These are phyloP conservation scores for Candida bentonensis DNA, from an alignment of 805 yeast species.

Conservation along the genomic window DNA sequence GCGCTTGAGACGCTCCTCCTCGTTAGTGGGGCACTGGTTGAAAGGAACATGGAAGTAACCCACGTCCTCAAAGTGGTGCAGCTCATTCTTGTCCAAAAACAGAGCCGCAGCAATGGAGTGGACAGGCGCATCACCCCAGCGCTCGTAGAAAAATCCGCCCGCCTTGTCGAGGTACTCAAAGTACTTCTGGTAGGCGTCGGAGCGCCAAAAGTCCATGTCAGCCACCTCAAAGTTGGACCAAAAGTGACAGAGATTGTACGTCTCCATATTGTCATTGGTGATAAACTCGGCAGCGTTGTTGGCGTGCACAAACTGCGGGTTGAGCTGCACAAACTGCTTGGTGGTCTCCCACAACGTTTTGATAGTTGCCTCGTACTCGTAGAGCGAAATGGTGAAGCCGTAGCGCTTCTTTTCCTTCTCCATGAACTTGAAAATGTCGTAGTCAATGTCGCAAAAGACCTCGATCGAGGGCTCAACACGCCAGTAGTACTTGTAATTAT, in stretches of 20 bases:
- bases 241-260: constrained; percentile 65
- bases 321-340: constrained; percentile 26
- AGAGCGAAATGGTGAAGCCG: constrained; percentile 51
- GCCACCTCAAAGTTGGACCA: constrained; percentile 70
- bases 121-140: constrained; percentile 74
- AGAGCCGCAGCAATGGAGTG: constrained; percentile 52
- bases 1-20: constrained; percentile 35
- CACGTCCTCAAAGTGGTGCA: constrained; percentile 47
- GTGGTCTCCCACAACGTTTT: constrained; percentile 45
- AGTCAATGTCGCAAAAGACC: constrained; percentile 43
- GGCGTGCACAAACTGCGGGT: constrained; percentile 39
- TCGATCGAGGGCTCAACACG: constrained; percentile 55
- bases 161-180: constrained; percentile 43
- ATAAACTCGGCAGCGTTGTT: constrained; percentile 47
- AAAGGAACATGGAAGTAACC: constrained; percentile 47
- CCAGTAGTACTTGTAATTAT: constrained; percentile 53
- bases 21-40: constrained; percentile 39
- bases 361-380: constrained; percentile 49
- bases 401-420: constrained; percentile 36
- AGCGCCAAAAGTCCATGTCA: constrained; percentile 40
- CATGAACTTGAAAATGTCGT: constrained; percentile 48
- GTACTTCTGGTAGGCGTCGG: constrained; percentile 37
- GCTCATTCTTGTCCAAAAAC: constrained; percentile 34
- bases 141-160: constrained; percentile 60
- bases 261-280: constrained; percentile 45